phyloP scores from a whole-genome alignment of 345 rosid genomes.

The Anacardium occidentale region DNA sequence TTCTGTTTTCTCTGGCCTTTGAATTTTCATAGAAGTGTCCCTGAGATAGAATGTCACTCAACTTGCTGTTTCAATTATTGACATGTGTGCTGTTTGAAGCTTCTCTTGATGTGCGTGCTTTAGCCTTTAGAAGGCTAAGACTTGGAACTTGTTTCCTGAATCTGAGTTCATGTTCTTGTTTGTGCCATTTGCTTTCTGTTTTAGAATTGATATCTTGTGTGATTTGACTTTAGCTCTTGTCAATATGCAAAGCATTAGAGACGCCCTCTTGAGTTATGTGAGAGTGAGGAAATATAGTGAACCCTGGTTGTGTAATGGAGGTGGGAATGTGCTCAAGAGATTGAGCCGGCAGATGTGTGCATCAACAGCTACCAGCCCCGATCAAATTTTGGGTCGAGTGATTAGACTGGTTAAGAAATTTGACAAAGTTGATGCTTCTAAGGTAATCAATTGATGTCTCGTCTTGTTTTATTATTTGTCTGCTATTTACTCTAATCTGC shows the following conservation, averaged over 20 bases:
- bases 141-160: not conserved
- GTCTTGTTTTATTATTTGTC: not conserved
- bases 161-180: not conserved
- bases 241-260: constrained; percentile 43
- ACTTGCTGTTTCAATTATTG: not conserved
- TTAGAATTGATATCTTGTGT: not conserved
- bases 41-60: not conserved
- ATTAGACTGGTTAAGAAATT: constrained; percentile 53
- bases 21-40: constrained; percentile 21
- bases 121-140: not conserved
- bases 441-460: constrained; percentile 32
- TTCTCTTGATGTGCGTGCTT: not conserved
- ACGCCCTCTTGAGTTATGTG: constrained; percentile 44
- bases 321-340: constrained; percentile 28
- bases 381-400: constrained; percentile 43
- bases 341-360: constrained; percentile 31
- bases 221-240: constrained; percentile 19
- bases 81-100: not conserved
- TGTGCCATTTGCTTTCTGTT: not conserved
- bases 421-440: constrained; percentile 50
- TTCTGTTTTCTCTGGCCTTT: constrained; percentile 1
- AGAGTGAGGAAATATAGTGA: constrained; percentile 36
- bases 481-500: not conserved
- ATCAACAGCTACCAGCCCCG: constrained; percentile 24
- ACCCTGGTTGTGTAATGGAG: constrained; percentile 7